Conservation (phyloP, 2,329 filamentous ascomycete genomes). For the Lachnellula suecica region DNA sequence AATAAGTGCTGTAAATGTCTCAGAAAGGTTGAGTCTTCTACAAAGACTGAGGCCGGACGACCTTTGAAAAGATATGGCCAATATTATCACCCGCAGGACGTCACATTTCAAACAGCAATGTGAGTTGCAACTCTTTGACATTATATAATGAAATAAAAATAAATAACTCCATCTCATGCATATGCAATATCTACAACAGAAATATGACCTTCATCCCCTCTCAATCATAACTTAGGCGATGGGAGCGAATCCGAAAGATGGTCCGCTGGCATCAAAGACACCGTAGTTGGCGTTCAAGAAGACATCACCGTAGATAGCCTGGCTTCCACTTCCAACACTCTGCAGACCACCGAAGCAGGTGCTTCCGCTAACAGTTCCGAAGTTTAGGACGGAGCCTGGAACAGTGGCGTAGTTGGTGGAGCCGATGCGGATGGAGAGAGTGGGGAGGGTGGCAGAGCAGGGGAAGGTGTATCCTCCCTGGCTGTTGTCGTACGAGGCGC, state of each 20-base stretch:
- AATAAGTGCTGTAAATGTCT: too few species aligned
- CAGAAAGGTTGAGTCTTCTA: too few species aligned
- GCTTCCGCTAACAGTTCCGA: conserved; percentile 19
- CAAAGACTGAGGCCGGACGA: too few species aligned
- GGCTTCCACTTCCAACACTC: conserved; percentile 25
- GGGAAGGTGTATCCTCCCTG: conserved; percentile 37
- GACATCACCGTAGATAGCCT: conserved; percentile 33
- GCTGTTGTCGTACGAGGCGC: conserved; percentile 27
- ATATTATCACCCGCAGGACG: too few species aligned
- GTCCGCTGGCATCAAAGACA: conserved; percentile 27
- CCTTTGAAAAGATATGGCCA: too few species aligned
- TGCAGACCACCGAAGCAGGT: conserved; percentile 39
- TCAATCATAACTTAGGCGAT: conserved; percentile 13
- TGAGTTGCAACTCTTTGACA: too few species aligned
- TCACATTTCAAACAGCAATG: too few species aligned
- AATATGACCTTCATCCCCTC: background rate
- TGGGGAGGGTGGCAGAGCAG: conserved; percentile 34
- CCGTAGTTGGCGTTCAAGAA: conserved; percentile 34
- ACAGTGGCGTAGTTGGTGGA: conserved; percentile 31
- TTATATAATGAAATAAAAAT: too few species aligned
- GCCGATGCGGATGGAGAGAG: conserved; percentile 35
- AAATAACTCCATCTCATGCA: too few species aligned
- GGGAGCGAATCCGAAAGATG: conserved; percentile 29
- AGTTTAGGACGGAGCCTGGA: conserved; percentile 37
- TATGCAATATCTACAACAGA: background rate